Base-by-base conservation (phyloP, 2,329 filamentous ascomycete species). In the Colletotrichum eremochloae region DNA sequence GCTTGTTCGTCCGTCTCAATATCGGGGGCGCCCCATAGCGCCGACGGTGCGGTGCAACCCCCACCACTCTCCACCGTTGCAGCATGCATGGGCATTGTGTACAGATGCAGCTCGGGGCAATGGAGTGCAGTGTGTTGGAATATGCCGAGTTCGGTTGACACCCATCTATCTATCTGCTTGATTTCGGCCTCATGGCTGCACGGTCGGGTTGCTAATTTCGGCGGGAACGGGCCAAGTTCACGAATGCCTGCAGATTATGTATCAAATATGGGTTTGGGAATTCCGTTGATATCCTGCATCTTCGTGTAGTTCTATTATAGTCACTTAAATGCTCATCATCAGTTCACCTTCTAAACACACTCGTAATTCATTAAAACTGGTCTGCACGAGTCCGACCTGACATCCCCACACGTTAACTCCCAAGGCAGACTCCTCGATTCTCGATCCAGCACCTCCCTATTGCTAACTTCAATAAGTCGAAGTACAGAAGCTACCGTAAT, bases 1-100 rank as follows among this genome's bases (percentile, higher is more conserved):
- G 56, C 38, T n/a, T 12, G 31, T 42, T 67, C 40, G 40, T 40
- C 36, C 56, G 18, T n/a, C 63, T 67, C 68, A 67, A 61, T 24
- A 24, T 24, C 24, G 24, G 24, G 24, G 24, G 24, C 24, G 24
- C 24, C 24, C 24, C 24, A 24, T 24, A 24, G 24, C 24, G 24
- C 24, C 24, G 1, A 24, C 24, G 24, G 24, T 24, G 24, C 24
- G 24, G 24, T 24, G 24, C 24, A 24, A 24, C 24, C 24, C 24
- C 24, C 24, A 24, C 24, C 24, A 24, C 24, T 24, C 24, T 24
- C 63, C 62, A 3, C 64, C 57, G 38, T 52, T 63, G 50, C 44
- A 38, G 31, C 46, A 58, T 24, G 29, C 20, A 42, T 48, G 33
- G 11, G 42, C 20, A 11, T 48, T 50, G 33, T 20, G n/a, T 15